Base-by-base conservation (phyloP, 805 yeast species). In the Kuraishia capsulata region DNA sequence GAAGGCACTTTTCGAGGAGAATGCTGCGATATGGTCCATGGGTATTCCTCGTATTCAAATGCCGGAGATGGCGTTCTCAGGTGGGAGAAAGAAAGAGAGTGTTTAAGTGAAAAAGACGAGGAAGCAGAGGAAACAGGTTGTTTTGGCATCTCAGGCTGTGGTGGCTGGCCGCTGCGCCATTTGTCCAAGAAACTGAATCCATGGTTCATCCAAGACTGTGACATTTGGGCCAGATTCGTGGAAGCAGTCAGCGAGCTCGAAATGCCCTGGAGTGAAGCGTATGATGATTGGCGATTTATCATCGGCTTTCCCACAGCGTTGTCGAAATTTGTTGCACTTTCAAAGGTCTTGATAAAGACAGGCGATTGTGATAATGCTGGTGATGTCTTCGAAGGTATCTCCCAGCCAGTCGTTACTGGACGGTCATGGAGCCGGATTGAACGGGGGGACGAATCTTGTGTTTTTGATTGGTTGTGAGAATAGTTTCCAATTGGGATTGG, bases 181-280 rank as follows among this genome's bases (percentile, higher is more conserved):
- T 62, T 65, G 8, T 67, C 74, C 45, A 67, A 46, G 42, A 67
- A 65, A 36, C 69, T 61, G 19, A 66, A 60, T 1, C 71, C 69
- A 20, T 65, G 41, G 39, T 64, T 62, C 39, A 56, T 62, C 39
- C 66, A 53, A 3, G 71, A 65, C 10, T 69, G 62, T 4, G 70
- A 63, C 17, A 62, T 52, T 36, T 63, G 62, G 5, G 69, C 63
- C 56, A 62, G 48, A 0, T 69, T 61, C 4, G 65, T 49, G 9
- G 64, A 51, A 35, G 60, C 54, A 5, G 67, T 59, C 32, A 67
- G 56, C 10, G 73, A 65, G 13, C 62, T 48, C 11, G 64, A 61
- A 26, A 61, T 38, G 39, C 50, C 51, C 42, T 59, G 64, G 19
- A 60, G 45, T 6, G 66, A 61, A 2, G 58, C 56, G 33, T 59